These are phyloP conservation scores for Cylindrotheca closterium DNA, from an alignment of 108 stramenopile genomes.

Conservation along the genomic window DNA sequence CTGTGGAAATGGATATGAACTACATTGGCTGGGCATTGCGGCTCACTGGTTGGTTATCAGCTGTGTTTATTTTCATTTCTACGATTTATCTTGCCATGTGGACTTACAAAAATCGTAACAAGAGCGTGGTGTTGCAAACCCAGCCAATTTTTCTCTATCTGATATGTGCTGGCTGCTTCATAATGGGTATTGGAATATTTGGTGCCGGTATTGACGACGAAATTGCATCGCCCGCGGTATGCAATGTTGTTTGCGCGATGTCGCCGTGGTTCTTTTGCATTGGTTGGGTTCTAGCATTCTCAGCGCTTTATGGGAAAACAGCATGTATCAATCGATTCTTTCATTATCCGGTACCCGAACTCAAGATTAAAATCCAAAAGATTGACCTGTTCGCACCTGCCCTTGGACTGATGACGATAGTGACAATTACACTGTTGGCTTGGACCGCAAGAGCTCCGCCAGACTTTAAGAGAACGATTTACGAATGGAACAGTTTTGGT, in stretches of 20 bases:
- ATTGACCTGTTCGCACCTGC: slow-evolving; percentile 43
- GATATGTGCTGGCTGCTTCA: slow-evolving; percentile 36
- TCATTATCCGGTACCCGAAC: slow-evolving; percentile 22
- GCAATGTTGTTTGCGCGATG: slow-evolving; percentile 4
- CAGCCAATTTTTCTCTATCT: slow-evolving; percentile 40
- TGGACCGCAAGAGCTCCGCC: slow-evolving; percentile 5
- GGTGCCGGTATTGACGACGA: slow-evolving; percentile 21
- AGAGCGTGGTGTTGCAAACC: slow-evolving; percentile 5
- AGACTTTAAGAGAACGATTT: background rate
- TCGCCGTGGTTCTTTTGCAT: slow-evolving; percentile 28
- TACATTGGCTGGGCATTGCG: slow-evolving; percentile 6
- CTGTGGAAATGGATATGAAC: slow-evolving; percentile 6
- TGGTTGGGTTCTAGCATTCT: slow-evolving; percentile 38
- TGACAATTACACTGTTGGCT: background rate
- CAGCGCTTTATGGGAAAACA: slow-evolving; percentile 42
- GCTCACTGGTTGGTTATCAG: background rate
- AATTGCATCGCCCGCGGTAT: background rate
- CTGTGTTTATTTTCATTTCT: slow-evolving; percentile 8
- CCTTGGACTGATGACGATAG: background rate
- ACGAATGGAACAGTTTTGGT: background rate
- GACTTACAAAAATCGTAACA: slow-evolving; percentile 16
- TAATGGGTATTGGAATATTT: slow-evolving; percentile 36
- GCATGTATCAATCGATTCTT: slow-evolving; percentile 34
- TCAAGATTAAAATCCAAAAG: slow-evolving; percentile 32
- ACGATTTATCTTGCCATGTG: slow-evolving; percentile 25